These are phyloP conservation scores for Tulasnella sp. DNA, from an alignment of 768 basidiomycete species.

Conservation along the genomic window DNA sequence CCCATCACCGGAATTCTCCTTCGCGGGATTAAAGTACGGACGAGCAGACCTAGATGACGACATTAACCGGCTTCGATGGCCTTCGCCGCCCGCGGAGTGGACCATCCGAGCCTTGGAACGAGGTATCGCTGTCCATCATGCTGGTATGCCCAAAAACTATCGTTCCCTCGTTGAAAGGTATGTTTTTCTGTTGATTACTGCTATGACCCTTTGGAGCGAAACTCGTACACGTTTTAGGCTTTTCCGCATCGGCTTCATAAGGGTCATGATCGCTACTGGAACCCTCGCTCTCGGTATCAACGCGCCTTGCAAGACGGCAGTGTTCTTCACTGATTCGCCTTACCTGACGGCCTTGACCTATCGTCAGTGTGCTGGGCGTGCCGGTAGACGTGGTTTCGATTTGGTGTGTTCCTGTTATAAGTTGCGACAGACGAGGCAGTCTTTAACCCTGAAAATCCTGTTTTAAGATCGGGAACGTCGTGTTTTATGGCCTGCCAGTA, in stretches of 20 bases:
- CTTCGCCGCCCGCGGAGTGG: conserved; percentile 31
- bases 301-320: conserved; percentile 54
- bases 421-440: too few species aligned
- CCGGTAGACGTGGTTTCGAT: conserved; percentile 62
- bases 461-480: conserved; percentile 45
- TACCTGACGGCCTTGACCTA: conserved; percentile 45
- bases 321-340: conserved; percentile 55
- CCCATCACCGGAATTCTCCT: conserved; percentile 50
- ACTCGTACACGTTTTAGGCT: conserved; percentile 29
- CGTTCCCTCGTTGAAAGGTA: conserved; percentile 49
- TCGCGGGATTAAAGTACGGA: conserved; percentile 39
- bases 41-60: conserved; percentile 43
- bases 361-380: conserved; percentile 64
- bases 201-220: neutral
- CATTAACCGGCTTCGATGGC: conserved; percentile 33
- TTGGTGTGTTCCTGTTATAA: conserved; percentile 28
- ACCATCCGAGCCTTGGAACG: conserved; percentile 40
- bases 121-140: conserved; percentile 60
- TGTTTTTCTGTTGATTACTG: conserved; percentile 2
- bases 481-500: conserved; percentile 59
- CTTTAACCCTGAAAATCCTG: too few species aligned
- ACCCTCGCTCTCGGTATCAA: conserved; percentile 69
- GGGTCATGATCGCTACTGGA: conserved; percentile 57
- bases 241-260: conserved; percentile 52
- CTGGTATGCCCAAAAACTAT: conserved; percentile 58